Percentiles rank a stretch among this genome's conserved stretches.
These are phyloP conservation scores for Vitis hybrid DNA, from an alignment of 177 flowering plant genomes.

Conservation along the genomic window DNA sequence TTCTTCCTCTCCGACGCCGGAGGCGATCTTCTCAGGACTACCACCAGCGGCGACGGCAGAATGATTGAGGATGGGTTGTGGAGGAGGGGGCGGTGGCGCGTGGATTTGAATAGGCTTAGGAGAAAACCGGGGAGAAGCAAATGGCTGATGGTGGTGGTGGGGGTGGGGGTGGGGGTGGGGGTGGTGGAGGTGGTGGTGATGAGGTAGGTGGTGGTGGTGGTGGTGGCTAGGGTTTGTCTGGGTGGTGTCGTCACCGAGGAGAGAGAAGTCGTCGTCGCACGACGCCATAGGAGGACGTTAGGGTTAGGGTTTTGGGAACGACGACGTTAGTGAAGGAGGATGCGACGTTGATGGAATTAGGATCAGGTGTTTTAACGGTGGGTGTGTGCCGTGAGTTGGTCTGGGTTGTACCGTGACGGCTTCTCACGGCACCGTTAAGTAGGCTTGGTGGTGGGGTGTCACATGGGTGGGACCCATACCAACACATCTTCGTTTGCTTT, in stretches of 20 bases:
- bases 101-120: constrained; percentile 20
- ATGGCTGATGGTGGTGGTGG: constrained; percentile 22
- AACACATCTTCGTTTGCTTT: too few relatives aligned
- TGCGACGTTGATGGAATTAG: constrained; percentile 4
- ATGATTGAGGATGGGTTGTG: constrained; percentile 3
- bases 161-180: constrained; percentile 15
- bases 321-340: constrained; percentile 37
- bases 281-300: constrained; percentile 54
- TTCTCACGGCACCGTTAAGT: constrained; percentile 53
- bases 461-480: constrained; percentile 11
- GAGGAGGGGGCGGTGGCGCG: constrained; percentile 22
- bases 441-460: not conserved
- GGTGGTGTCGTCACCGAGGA: constrained; percentile 40
- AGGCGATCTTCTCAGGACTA: constrained; percentile 6
- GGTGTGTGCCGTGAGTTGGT: constrained; percentile 18
- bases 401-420: constrained; percentile 37
- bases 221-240: constrained; percentile 28
- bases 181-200: constrained; percentile 20
- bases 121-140: constrained; percentile 22
- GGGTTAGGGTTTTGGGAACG: constrained; percentile 33
- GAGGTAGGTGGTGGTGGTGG: constrained; percentile 25
- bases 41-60: not conserved
- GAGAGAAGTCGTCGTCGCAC: constrained; percentile 65
- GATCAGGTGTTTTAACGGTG: constrained; percentile 32
- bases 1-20: constrained; percentile 18